A percentile compares a stretch with the other conserved stretches of the same genome.
phyloP scores from a whole-genome alignment of 2,329 filamentous ascomycete species.

The Pyrenophora teres region DNA sequence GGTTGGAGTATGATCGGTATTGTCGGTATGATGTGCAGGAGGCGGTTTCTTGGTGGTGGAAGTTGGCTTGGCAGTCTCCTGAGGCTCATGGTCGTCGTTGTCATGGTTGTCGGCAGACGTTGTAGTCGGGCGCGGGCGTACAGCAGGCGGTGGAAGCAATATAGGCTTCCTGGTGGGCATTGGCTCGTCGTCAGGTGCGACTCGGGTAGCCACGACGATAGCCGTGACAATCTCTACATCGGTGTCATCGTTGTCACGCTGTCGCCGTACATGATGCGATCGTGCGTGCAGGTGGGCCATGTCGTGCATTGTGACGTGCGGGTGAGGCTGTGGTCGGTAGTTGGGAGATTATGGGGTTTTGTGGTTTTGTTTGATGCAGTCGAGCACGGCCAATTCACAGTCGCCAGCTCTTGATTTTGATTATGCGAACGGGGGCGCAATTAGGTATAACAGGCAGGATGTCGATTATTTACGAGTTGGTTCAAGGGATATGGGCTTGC shows the following conservation, averaged over 20 bases:
- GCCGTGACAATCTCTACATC: conserved; percentile 36
- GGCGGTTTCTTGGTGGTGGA: conserved; percentile 26
- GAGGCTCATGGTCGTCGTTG: conserved; percentile 12
- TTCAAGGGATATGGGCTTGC: conserved; percentile 9
- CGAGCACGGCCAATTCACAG: conserved; percentile 2
- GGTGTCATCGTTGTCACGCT: conserved; percentile 22
- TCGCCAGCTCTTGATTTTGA: conserved; percentile 15
- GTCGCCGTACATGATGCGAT: conserved; percentile 38
- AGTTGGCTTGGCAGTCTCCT: conserved; percentile 22
- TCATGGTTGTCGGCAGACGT: conserved; percentile 17
- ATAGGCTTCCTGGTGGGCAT: conserved; percentile 19
- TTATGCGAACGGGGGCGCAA: conserved; percentile 14
- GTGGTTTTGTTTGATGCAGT: neutral
- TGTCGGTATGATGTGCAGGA: conserved; percentile 17
- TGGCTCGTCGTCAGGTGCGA: conserved; percentile 54
- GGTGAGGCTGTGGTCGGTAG: neutral
- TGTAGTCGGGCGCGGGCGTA: conserved; percentile 22
- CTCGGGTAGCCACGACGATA: conserved; percentile 55
- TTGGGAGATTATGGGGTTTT: conserved; percentile 1
- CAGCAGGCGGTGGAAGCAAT: conserved; percentile 27
- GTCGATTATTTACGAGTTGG: conserved; percentile 27
- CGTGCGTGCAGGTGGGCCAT: conserved; percentile 35
- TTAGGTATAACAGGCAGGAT: conserved; percentile 32
- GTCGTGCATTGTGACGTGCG: conserved; percentile 13
- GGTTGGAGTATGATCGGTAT: conserved; percentile 18